These are phyloP conservation scores for Protea cynaroides DNA, from an alignment of 164 flowering plant species.

Conservation along the genomic window DNA sequence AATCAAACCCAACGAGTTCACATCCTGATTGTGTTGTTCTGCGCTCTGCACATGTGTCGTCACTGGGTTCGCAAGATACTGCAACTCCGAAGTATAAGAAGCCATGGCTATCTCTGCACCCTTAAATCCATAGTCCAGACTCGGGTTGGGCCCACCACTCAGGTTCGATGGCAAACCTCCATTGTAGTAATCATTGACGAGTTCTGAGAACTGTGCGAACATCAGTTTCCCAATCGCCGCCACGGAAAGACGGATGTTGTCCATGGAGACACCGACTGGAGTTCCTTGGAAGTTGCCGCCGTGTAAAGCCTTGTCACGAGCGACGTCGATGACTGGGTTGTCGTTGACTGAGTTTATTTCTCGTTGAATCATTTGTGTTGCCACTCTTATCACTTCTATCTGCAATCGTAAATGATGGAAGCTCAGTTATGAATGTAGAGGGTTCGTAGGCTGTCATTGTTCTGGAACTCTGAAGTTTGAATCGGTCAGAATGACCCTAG, in stretches of 20 bases:
- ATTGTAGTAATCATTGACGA: constrained; percentile 27
- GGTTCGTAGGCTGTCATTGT: too few species aligned
- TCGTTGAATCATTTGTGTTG: constrained; percentile 26
- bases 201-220: constrained; percentile 32
- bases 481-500: too few species aligned
- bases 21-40: constrained; percentile 32
- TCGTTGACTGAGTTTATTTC: constrained; percentile 32
- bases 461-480: too few species aligned
- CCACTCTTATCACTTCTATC: constrained; percentile 25
- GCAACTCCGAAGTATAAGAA: constrained; percentile 27
- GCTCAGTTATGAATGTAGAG: neutral
- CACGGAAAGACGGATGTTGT: constrained; percentile 21
- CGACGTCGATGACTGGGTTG: constrained; percentile 28
- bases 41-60: constrained; percentile 31
- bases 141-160: constrained; percentile 24
- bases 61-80: constrained; percentile 27
- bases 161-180: constrained; percentile 27
- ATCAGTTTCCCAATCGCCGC: constrained; percentile 32
- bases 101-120: constrained; percentile 38
- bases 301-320: constrained; percentile 27
- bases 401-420: constrained; percentile 4
- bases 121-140: constrained; percentile 28
- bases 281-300: constrained; percentile 37
- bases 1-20: constrained; percentile 25
- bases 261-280: constrained; percentile 30